These are phyloP conservation scores for Zygosaccharomyces siamensis DNA, from an alignment of 805 yeast species.

Conservation along the genomic window DNA sequence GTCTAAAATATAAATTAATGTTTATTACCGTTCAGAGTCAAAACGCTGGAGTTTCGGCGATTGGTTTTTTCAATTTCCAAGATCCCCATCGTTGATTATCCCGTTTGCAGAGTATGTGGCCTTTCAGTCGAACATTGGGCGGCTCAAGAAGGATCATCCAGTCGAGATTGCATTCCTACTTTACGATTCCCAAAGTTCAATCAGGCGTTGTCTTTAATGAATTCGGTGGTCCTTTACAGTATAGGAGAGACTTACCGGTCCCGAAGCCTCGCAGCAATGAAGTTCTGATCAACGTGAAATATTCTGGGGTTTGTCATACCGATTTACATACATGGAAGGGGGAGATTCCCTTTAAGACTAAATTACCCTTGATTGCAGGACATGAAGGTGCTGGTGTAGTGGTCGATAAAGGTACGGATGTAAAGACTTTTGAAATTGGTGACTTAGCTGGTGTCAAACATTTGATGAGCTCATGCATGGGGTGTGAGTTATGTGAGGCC, in stretches of 20 bases:
- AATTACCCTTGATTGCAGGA: constrained; percentile 59
- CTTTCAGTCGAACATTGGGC: not conserved
- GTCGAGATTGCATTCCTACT: constrained; percentile 19
- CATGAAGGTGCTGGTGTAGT: constrained; percentile 68
- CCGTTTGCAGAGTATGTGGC: not conserved
- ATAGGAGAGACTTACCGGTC: constrained; percentile 48
- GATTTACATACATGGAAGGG: constrained; percentile 67
- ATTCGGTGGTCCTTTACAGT: constrained; percentile 43
- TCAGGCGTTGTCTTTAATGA: constrained; percentile 48
- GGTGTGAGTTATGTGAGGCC: constrained; percentile 53
- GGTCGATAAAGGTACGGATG: constrained; percentile 52
- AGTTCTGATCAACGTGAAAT: constrained; percentile 52
- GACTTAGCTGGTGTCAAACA: constrained; percentile 61
- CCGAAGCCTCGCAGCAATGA: constrained; percentile 56
- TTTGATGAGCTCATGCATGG: constrained; percentile 58
- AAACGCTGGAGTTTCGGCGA: not conserved
- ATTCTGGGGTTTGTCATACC: constrained; percentile 64
- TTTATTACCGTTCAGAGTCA: too few relatives aligned
- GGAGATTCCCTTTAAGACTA: constrained; percentile 56
- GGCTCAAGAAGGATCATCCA: not conserved
- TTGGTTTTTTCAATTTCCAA: not conserved
- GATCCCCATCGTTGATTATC: not conserved
- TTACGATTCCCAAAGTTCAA: constrained; percentile 42
- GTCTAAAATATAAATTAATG: too few relatives aligned
- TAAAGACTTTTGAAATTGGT: constrained; percentile 52